Evolutionary conservation across 1,284 basidiomycete genomes (phyloP).

Genomic region (Coriolopsis trogii): DNA sequence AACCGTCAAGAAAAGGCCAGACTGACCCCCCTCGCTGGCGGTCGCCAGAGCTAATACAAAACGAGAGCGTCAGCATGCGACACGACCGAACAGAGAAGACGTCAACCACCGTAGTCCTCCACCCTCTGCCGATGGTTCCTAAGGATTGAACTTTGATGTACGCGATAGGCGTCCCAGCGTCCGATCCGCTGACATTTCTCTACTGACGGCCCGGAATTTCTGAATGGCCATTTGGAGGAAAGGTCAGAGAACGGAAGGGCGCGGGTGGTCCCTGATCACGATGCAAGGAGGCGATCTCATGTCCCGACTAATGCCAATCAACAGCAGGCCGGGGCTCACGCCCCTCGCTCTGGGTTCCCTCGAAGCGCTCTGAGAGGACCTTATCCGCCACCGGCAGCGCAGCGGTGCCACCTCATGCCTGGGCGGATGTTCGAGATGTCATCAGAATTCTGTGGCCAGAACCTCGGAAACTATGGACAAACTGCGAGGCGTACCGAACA

Average conservation of each 20-base stretch:
- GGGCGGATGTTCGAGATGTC: too few relatives aligned
- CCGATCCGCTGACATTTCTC: too few relatives aligned
- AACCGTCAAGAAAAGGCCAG: constrained; percentile 11
- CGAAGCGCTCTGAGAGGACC: neutral
- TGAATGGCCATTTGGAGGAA: neutral
- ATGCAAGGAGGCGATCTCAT: neutral
- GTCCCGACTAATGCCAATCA: constrained; percentile 1
- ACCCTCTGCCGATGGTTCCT: neutral
- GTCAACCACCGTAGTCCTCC: too few relatives aligned
- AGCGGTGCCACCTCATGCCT: neutral
- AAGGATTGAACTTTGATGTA: constrained; percentile 21
- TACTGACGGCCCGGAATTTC: too few relatives aligned
- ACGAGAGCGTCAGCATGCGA: constrained; percentile 15
- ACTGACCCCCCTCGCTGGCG: constrained; percentile 8
- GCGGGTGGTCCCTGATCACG: constrained; percentile 1
- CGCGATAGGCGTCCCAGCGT: constrained; percentile 22
- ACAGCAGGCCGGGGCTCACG: constrained; percentile 1
- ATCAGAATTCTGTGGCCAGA: neutral
- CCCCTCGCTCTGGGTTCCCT: neutral
- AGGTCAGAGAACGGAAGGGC: neutral
- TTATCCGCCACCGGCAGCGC: constrained; percentile 5
- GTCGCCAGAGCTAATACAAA: constrained; percentile 5
- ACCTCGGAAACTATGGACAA: constrained; percentile 3
- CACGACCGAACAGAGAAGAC: neutral
- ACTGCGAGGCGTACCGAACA: neutral